phyloP scores from a whole-genome alignment of 2,329 filamentous ascomycete genomes.

The Fonsecaea monophora region DNA sequence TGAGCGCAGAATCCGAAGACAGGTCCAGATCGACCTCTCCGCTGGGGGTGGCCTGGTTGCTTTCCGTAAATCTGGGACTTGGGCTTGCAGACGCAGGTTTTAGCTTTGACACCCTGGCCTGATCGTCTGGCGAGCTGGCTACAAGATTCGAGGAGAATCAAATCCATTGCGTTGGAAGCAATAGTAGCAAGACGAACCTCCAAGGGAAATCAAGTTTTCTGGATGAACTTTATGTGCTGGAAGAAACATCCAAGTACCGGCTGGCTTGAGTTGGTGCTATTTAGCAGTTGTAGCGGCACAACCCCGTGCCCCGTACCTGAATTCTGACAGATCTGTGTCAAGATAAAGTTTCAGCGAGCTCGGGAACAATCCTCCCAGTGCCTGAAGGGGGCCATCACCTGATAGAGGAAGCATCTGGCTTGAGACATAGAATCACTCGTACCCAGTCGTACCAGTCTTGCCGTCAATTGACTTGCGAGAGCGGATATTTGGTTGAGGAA shows the following conservation, averaged over 20 bases:
- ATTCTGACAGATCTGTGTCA: conserved; percentile 3
- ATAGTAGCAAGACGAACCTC: neutral
- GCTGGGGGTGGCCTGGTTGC: conserved; percentile 7
- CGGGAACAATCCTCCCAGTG: neutral
- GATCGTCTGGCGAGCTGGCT: neutral
- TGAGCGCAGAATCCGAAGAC: neutral
- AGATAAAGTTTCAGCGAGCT: conserved; percentile 4
- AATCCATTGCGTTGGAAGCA: neutral
- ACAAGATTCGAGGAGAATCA: neutral
- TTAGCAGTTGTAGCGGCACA: conserved; percentile 3
- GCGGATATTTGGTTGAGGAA: neutral
- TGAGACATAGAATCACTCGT: neutral
- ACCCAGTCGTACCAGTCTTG: neutral
- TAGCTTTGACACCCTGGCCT: neutral
- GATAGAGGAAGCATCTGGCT: neutral
- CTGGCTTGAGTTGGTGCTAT: neutral
- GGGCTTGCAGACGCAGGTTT: neutral
- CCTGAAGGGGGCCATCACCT: conserved; percentile 1
- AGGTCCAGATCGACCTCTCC: conserved; percentile 19
- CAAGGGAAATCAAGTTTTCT: neutral
- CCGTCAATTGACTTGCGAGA: conserved; percentile 2
- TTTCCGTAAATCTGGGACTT: conserved; percentile 15
- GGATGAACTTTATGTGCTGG: neutral
- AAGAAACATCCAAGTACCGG: neutral
- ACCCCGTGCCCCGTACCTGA: neutral